phyloP scores from a whole-genome alignment of 352 stramenopile genomes.

The Globisporangium nunn region DNA sequence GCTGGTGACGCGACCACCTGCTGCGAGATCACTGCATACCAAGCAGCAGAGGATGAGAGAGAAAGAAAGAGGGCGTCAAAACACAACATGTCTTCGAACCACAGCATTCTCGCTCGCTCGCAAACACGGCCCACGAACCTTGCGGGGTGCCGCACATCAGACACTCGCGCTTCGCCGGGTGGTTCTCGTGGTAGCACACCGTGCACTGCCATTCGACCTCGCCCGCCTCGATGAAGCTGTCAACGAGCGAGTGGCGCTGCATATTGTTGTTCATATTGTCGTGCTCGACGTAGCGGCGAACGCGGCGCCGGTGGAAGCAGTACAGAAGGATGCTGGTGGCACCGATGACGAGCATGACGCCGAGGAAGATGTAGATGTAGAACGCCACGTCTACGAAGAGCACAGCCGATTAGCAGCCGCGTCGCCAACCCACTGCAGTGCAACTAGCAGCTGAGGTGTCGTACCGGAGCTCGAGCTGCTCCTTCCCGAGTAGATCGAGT shows the following conservation, averaged over 20 bases:
- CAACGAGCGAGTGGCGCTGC: slow-evolving; percentile 75
- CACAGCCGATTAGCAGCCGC: no score
- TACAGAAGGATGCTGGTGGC: slow-evolving; percentile 44
- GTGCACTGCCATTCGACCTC: slow-evolving; percentile 79
- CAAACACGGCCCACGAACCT: slow-evolving; percentile 18
- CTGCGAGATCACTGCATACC: slow-evolving; percentile 55
- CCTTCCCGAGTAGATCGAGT: slow-evolving; percentile 2
- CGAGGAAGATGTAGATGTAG: slow-evolving; percentile 76
- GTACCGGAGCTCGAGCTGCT: neutral
- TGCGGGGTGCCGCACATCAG: slow-evolving; percentile 78
- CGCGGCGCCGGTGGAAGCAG: slow-evolving; percentile 55
- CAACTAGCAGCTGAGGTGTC: neutral
- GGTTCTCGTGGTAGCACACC: slow-evolving; percentile 81
- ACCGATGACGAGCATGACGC: slow-evolving; percentile 40
- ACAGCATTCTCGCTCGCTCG: no score
- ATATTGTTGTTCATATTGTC: slow-evolving; percentile 86
- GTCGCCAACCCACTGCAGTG: no score
- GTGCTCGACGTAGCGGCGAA: slow-evolving; percentile 44
- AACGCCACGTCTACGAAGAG: slow-evolving; percentile 25
- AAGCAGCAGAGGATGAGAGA: neutral
- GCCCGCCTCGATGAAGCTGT: slow-evolving; percentile 65
- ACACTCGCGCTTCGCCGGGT: slow-evolving; percentile 74
- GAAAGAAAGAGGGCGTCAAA: neutral
- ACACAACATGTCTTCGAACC: no score
- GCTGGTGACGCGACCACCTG: slow-evolving; percentile 34